Evolutionary conservation across 768 basidiomycete species (phyloP).

Genomic region (Russula ochroleuca): DNA sequence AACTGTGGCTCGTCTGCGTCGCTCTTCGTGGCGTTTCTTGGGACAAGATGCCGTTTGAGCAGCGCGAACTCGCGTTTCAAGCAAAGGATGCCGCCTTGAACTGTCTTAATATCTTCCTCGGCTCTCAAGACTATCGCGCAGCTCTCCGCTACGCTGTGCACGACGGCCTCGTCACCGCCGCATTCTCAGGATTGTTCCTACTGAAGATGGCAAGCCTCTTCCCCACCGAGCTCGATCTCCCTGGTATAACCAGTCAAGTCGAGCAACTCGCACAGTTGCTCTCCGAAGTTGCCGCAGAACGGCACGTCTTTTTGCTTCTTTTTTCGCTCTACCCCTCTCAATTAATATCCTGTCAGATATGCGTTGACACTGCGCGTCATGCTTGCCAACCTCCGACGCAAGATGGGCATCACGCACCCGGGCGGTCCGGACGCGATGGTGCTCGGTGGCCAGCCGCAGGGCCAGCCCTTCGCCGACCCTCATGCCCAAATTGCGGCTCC

Average conservation of each 20-base stretch:
- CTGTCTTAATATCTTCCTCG: slow-evolving; percentile 80
- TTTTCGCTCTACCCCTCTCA: neutral
- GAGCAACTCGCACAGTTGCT: slow-evolving; percentile 87
- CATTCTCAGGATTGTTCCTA: slow-evolving; percentile 87
- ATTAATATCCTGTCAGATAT: slow-evolving; percentile 48
- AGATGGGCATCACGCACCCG: slow-evolving; percentile 55
- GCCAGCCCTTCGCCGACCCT: slow-evolving; percentile 51
- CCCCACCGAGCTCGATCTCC: slow-evolving; percentile 77
- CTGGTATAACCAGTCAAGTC: slow-evolving; percentile 73
- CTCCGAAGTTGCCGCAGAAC: slow-evolving; percentile 90
- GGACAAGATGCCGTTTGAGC: slow-evolving; percentile 96
- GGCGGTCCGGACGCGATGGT: slow-evolving; percentile 39
- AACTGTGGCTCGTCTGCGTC: slow-evolving; percentile 92
- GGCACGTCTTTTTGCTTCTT: slow-evolving; percentile 38
- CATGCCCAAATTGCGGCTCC: slow-evolving; percentile 41
- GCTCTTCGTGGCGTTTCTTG: slow-evolving; percentile 87
- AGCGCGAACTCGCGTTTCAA: slow-evolving; percentile 90
- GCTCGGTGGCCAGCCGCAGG: slow-evolving; percentile 39
- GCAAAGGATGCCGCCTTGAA: slow-evolving; percentile 89
- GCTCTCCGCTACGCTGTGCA: slow-evolving; percentile 92
- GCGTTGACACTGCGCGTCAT: slow-evolving; percentile 89
- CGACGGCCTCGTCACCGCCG: slow-evolving; percentile 86
- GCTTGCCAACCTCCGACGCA: slow-evolving; percentile 87
- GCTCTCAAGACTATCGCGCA: slow-evolving; percentile 74
- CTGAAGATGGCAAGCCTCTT: slow-evolving; percentile 94